These are phyloP conservation scores for Aspergillus aculeatus DNA, from an alignment of 2,329 filamentous ascomycete species.

Conservation along the genomic window DNA sequence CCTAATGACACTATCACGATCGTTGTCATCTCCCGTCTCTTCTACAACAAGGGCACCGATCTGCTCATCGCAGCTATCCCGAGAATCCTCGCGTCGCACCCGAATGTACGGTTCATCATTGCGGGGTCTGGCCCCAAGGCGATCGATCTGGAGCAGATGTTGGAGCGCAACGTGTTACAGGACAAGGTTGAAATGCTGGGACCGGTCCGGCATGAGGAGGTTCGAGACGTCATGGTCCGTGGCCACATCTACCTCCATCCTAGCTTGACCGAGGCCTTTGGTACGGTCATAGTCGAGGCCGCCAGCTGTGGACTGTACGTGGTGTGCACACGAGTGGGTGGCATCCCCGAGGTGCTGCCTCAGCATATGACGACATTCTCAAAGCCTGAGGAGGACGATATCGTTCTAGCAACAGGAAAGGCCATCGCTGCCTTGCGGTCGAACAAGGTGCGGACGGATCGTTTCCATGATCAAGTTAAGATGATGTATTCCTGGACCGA, in stretches of 20 bases:
- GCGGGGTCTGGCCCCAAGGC: constrained; percentile 94
- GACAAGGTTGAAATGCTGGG: constrained; percentile 92
- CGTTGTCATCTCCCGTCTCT: constrained; percentile 92
- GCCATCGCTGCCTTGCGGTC: constrained; percentile 84
- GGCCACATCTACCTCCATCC: constrained; percentile 97
- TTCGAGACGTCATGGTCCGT: constrained; percentile 94
- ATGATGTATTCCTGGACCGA: constrained; percentile 99
- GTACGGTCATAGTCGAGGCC: constrained; percentile 95
- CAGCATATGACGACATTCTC: constrained; percentile 97
- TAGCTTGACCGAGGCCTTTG: constrained; percentile 92
- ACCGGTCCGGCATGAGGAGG: constrained; percentile 90
- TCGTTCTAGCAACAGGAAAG: constrained; percentile 83
- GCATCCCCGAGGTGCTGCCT: constrained; percentile 93
- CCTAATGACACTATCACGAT: constrained; percentile 90
- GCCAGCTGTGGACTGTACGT: constrained; percentile 95
- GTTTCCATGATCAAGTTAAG: constrained; percentile 94
- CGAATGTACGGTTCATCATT: constrained; percentile 95
- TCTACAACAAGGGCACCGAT: constrained; percentile 98
- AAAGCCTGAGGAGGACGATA: constrained; percentile 91
- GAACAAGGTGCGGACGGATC: constrained; percentile 84
- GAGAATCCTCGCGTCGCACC: constrained; percentile 81
- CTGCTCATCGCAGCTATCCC: constrained; percentile 95
- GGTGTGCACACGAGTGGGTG: constrained; percentile 92
- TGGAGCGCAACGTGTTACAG: constrained; percentile 90
- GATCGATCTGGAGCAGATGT: constrained; percentile 97